phyloP scores from a whole-genome alignment of 192 early-diverging fungal genomes.

The Coemansia sp. region DNA sequence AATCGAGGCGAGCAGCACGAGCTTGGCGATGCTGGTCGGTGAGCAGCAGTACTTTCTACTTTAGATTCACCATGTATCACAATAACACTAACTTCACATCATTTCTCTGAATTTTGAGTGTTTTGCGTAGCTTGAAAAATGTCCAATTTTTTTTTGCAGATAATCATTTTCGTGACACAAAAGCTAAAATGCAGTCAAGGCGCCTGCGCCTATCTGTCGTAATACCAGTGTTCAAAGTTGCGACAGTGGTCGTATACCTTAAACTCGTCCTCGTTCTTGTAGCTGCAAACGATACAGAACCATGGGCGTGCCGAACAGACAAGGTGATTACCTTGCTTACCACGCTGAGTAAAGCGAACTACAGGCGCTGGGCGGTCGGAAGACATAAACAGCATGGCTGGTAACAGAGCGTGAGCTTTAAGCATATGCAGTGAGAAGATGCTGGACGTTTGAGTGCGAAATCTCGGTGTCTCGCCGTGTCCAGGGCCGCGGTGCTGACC shows the following conservation, averaged over 20 bases:
- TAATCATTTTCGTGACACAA: neutral
- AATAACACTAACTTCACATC: neutral
- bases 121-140: neutral
- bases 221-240: conserved; percentile 15
- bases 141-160: no score
- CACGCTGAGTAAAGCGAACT: neutral
- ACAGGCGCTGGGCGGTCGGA: neutral
- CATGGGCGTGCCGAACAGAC: conserved; percentile 28
- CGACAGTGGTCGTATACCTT: conserved; percentile 27
- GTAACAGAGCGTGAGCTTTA: neutral
- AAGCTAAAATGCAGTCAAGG: no score
- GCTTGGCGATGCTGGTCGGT: conserved; percentile 15
- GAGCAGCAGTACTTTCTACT: neutral
- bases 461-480: neutral
- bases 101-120: neutral
- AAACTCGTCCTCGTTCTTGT: conserved; percentile 15
- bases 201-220: conserved; percentile 23
- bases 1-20: conserved; percentile 33
- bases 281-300: conserved; percentile 37
- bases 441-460: neutral
- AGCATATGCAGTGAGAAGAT: neutral
- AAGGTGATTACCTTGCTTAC: neutral
- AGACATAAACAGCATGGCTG: neutral
- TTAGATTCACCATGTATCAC: neutral
- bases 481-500: neutral